A percentile compares a stretch with the other conserved stretches of the same genome.
Conservation (phyloP, 2,329 filamentous ascomycete species). For the Sporothrix pallida region DNA sequence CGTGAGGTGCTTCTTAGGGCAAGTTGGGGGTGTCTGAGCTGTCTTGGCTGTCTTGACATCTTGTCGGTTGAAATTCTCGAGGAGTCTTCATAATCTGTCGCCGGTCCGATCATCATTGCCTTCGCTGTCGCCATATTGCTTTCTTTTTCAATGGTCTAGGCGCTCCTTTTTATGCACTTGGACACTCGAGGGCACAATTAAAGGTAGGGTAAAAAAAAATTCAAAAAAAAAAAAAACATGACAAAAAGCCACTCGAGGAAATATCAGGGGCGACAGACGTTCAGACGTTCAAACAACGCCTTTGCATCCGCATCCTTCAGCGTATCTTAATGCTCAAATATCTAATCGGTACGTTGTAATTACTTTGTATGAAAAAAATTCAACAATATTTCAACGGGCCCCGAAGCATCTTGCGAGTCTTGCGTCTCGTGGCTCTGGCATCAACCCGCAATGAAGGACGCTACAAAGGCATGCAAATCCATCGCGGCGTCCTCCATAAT, state of each 20-base stretch:
- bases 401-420: neutral
- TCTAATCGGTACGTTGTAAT: too few species aligned
- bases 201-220: neutral
- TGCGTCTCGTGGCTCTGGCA: conserved; percentile 10
- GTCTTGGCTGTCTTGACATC: neutral
- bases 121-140: neutral
- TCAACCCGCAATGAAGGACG: neutral
- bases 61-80: neutral
- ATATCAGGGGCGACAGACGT: conserved; percentile 8
- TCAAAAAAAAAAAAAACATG: neutral
- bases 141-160: conserved; percentile 4
- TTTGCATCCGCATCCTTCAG: neutral
- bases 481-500: neutral
- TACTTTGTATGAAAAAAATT: too few species aligned
- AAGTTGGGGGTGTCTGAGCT: neutral
- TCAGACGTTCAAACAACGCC: neutral
- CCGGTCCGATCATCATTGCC: neutral
- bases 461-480: neutral
- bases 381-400: neutral
- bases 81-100: neutral
- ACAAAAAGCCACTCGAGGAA: neutral
- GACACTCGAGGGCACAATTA: neutral
- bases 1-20: too few species aligned
- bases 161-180: neutral
- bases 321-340: neutral